These are phyloP conservation scores for Agrostemma githago DNA, from an alignment of 148 eudicot genomes.

Conservation along the genomic window DNA sequence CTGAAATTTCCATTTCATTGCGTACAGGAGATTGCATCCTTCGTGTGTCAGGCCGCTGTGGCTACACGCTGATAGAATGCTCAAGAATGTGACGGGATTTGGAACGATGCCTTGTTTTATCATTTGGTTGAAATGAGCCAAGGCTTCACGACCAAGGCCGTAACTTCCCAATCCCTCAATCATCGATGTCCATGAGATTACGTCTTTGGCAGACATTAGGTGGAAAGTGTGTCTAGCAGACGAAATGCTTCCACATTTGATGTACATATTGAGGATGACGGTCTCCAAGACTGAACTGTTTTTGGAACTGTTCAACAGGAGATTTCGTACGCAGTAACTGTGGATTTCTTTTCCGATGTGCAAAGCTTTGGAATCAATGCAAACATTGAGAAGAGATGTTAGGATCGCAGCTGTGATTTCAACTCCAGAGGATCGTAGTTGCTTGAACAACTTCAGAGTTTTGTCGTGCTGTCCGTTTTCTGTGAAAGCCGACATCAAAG, in stretches of 20 bases:
- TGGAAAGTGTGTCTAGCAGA: conserved; percentile 34
- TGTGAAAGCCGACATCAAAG: conserved; percentile 35
- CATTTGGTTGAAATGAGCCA: conserved; percentile 29
- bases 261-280: conserved; percentile 31
- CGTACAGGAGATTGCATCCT: conserved; percentile 33
- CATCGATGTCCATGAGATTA: conserved; percentile 48
- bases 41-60: conserved; percentile 38
- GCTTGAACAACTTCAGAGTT: conserved; percentile 29
- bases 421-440: conserved; percentile 25
- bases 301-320: conserved; percentile 14
- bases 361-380: conserved; percentile 40
- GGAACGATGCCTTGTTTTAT: conserved; percentile 25
- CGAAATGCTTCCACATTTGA: conserved; percentile 37
- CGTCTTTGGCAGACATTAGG: conserved; percentile 30
- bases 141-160: conserved; percentile 35
- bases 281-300: conserved; percentile 20
- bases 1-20: conserved; percentile 31
- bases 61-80: conserved; percentile 32
- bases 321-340: conserved; percentile 33
- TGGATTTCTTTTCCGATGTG: conserved; percentile 48
- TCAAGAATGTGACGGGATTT: conserved; percentile 40
- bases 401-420: conserved; percentile 24
- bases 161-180: conserved; percentile 40
- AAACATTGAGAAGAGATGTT: conserved; percentile 36
- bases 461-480: conserved; percentile 32